Evolutionary conservation across 169 alveolate species (phyloP).

Genomic region (Plasmodium blacklocki): DNA sequence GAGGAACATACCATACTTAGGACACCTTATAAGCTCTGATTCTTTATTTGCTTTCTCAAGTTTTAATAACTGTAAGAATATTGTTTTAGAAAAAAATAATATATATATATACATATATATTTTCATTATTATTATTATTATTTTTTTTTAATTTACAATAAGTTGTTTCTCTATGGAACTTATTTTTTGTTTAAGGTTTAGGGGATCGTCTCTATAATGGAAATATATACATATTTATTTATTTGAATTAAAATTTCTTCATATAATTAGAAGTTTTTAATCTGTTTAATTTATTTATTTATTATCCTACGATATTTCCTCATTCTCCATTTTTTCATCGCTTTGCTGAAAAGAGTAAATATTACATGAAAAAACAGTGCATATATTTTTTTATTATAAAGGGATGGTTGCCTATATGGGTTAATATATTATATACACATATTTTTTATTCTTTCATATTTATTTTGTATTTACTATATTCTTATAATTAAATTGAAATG

Average conservation of each 20-base stretch:
- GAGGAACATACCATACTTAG: constrained; percentile 23
- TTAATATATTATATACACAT: no score
- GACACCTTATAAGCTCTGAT: constrained; percentile 46
- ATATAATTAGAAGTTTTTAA: neutral
- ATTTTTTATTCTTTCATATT: no score
- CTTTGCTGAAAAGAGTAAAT: neutral
- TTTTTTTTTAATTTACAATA: constrained; percentile 11
- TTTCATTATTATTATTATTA: no score
- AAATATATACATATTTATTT: neutral
- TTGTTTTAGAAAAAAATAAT: no score
- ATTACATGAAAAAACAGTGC: neutral
- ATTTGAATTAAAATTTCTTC: neutral
- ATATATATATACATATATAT: no score
- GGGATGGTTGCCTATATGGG: no score
- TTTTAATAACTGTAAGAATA: constrained; percentile 22
- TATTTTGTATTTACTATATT: no score
- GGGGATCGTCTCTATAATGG: neutral
- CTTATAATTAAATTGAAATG: no score
- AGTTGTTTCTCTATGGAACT: constrained; percentile 54
- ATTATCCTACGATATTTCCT: neutral
- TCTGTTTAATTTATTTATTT: neutral
- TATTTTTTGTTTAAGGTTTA: constrained; percentile 18
- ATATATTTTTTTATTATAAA: no score
- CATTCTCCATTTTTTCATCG: neutral
- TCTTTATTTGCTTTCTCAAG: constrained; percentile 33